These are phyloP conservation scores for Clonostachys sp. DNA, from an alignment of 2,329 filamentous ascomycete genomes.

Conservation along the genomic window DNA sequence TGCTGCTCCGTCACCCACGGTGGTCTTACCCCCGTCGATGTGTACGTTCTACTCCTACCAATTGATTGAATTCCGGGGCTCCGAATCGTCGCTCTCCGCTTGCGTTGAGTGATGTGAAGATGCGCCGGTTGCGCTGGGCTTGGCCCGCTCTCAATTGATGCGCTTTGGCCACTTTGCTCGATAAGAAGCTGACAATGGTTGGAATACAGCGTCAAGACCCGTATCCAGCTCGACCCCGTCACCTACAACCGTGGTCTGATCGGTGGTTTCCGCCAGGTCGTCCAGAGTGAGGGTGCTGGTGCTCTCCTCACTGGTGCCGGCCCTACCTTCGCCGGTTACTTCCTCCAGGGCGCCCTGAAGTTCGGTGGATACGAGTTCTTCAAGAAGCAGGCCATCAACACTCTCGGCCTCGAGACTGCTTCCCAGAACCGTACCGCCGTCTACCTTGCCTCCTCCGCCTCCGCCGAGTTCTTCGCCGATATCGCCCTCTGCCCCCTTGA, in stretches of 20 bases:
- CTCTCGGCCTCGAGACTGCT: constrained; percentile 72
- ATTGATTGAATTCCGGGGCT: background rate
- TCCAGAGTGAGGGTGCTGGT: constrained; percentile 78
- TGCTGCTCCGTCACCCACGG: constrained; percentile 99
- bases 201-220: constrained; percentile 78
- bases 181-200: constrained; percentile 11
- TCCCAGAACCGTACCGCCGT: constrained; percentile 75
- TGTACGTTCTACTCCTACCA: constrained; percentile 65
- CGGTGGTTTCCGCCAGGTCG: constrained; percentile 81
- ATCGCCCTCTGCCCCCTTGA: constrained; percentile 87
- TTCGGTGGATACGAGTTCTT: constrained; percentile 95
- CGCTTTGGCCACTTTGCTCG: background rate
- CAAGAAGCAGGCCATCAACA: constrained; percentile 86
- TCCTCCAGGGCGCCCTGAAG: constrained; percentile 91
- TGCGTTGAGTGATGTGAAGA: too few species aligned
- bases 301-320: constrained; percentile 83
- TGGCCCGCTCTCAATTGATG: background rate
- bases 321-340: constrained; percentile 85
- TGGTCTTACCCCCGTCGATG: constrained; percentile 95
- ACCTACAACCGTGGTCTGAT: constrained; percentile 88
- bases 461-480: constrained; percentile 67
- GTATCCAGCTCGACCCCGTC: constrained; percentile 85
- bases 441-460: constrained; percentile 68
- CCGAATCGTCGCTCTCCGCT: too few species aligned
- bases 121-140: too few species aligned